These are phyloP conservation scores for Apiotrichum veenhuisii DNA, from an alignment of 1,284 basidiomycete species.

Conservation along the genomic window DNA sequence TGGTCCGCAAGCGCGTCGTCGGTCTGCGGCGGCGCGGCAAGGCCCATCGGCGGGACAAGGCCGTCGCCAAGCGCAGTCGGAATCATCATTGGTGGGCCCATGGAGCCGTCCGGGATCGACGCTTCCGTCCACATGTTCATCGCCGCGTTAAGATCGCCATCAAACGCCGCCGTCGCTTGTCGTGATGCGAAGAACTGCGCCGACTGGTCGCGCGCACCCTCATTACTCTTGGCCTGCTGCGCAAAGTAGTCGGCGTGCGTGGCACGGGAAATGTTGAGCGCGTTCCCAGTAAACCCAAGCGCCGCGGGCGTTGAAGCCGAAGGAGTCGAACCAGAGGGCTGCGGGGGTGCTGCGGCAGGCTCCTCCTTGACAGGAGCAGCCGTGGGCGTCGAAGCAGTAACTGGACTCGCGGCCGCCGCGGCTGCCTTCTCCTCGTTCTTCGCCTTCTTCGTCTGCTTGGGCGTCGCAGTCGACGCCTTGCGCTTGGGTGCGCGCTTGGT, in stretches of 20 bases:
- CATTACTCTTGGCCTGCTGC: conserved; percentile 17
- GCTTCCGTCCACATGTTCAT: conserved; percentile 15
- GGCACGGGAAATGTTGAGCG: conserved; percentile 10
- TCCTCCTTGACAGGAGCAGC: not conserved
- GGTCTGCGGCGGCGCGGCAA: not conserved
- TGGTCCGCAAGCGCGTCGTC: conserved; percentile 23
- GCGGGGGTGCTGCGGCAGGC: not conserved
- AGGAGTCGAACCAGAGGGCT: not conserved
- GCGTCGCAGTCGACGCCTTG: conserved; percentile 15
- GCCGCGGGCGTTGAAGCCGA: conserved; percentile 10
- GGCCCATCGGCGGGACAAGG: not conserved
- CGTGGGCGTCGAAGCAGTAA: conserved; percentile 2
- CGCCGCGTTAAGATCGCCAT: conserved; percentile 14
- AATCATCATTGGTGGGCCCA: not conserved
- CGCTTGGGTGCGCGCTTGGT: conserved; percentile 12
- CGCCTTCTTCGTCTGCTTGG: conserved; percentile 14
- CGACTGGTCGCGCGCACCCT: conserved; percentile 10
- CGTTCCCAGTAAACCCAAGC: conserved; percentile 15
- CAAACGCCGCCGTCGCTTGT: conserved; percentile 3
- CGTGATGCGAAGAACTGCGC: conserved; percentile 14
- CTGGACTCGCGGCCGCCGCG: not conserved
- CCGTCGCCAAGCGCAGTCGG: not conserved
- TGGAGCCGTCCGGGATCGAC: not conserved
- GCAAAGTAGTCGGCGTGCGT: conserved; percentile 22
- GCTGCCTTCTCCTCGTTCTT: conserved; percentile 13